Percentiles rank a stretch among this genome's conserved stretches.
Conservation (phyloP, 371 early-diverging fungal genomes). For the Apophysomyces ossiformis region DNA sequence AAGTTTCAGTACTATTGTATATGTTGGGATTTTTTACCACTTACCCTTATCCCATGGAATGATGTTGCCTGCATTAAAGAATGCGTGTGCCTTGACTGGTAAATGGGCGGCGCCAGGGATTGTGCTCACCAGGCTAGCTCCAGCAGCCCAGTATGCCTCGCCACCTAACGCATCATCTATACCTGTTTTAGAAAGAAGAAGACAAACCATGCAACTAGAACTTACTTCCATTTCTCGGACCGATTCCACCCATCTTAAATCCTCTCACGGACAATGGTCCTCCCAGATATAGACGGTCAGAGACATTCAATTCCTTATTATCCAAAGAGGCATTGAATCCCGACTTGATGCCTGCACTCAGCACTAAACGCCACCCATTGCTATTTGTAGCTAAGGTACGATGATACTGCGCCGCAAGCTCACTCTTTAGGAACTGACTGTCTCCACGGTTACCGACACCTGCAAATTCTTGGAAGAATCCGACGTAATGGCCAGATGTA, state of each 20-base stretch:
- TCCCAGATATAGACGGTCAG: constrained; percentile 89
- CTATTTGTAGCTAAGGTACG: constrained; percentile 20
- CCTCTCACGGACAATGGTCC: constrained; percentile 89
- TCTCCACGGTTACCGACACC: constrained; percentile 83
- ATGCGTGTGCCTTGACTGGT: constrained; percentile 82
- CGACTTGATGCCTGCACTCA: constrained; percentile 36
- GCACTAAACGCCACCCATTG: constrained; percentile 35
- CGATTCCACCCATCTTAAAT: constrained; percentile 85
- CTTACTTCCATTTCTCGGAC: constrained; percentile 80
- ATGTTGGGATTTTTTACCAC: constrained; percentile 4
- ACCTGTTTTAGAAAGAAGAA: not conserved
- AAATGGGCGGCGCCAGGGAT: constrained; percentile 69
- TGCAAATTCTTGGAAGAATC: constrained; percentile 48
- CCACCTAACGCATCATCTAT: constrained; percentile 89
- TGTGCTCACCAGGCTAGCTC: constrained; percentile 80
- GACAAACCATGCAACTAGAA: not conserved
- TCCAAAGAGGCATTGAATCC: constrained; percentile 68
- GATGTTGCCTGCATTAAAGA: constrained; percentile 86
- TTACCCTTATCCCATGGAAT: constrained; percentile 54
- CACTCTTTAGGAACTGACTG: constrained; percentile 71
- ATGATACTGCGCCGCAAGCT: constrained; percentile 61
- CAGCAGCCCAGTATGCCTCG: constrained; percentile 80
- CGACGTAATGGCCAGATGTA: constrained; percentile 69
- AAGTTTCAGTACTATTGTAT: not conserved
- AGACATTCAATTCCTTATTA: constrained; percentile 54